Base-by-base conservation (phyloP, 139 green algal species). In the Deuterostichococcus epilithicus region DNA sequence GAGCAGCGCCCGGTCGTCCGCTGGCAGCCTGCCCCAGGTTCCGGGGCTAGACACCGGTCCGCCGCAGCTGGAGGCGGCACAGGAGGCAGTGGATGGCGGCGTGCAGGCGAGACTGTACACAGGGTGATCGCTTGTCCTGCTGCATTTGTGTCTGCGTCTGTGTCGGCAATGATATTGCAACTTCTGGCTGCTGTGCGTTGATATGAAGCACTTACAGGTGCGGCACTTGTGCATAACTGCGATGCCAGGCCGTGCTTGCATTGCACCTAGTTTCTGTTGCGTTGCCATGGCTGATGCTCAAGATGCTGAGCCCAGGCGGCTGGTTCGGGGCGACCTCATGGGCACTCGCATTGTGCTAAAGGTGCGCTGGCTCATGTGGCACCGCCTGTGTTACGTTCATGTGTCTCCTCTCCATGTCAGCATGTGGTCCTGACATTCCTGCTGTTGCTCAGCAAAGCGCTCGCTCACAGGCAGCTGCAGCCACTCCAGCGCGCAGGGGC, bases 281-380 rank as follows among this genome's bases (percentile, higher is more conserved):
- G n/a, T n/a, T n/a, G n/a, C n/a, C n/a, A n/a, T n/a, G n/a, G n/a
- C 13, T 6, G 20, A 72, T 28, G 10, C 67, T 32, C 32, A 10
- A 42, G 30, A 22, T 39, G 15, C 2, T 35, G 1, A 15, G 3
- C 34, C 37, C 69, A 74, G 69, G 69, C 23, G 36, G 20, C 23
- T 74, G 1, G 34, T 36, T 22, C 34, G 69, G 33, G 69, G 69
- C 8, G 18, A 38, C 22, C 30, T 38, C 5, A 28, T 23, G 23
- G 74, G 74, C 13, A 70, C 63, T 13, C 63, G 74, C 18, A 38
- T 78, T n/a, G n/a, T 73, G 23, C 63, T 78, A 5, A 78, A 78
- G 42, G 74, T 78, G 72, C 18, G 1, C 47, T 65, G n/a, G n/a
- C n/a, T n/a, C n/a, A n/a, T n/a, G n/a, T n/a, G n/a, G n/a, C n/a